These are phyloP conservation scores for Ascochyta lentis DNA, from an alignment of 2,329 filamentous ascomycete species.

Conservation along the genomic window DNA sequence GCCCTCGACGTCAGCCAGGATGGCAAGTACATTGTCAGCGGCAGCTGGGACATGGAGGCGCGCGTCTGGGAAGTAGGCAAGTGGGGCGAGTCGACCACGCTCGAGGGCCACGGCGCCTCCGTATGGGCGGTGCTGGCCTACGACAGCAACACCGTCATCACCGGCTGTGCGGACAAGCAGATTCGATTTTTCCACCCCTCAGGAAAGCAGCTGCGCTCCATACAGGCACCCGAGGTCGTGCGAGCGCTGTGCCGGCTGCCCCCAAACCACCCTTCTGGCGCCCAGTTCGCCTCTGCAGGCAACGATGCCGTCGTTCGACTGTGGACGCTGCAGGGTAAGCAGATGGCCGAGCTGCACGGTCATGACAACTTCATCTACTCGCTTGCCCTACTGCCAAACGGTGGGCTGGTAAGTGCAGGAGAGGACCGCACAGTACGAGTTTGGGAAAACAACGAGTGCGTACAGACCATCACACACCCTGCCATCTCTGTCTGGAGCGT, in stretches of 20 bases:
- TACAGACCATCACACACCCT: constrained; percentile 96
- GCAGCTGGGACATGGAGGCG: constrained; percentile 90
- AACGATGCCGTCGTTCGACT: constrained; percentile 90
- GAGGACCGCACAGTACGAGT: constrained; percentile 93
- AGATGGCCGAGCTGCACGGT: constrained; percentile 78
- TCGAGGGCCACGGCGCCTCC: constrained; percentile 78
- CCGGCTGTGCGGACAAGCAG: constrained; percentile 84
- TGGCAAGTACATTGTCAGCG: constrained; percentile 80
- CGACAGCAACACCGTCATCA: constrained; percentile 76
- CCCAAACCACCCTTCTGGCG: constrained; percentile 75
- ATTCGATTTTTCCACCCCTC: constrained; percentile 80
- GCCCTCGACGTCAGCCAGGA: constrained; percentile 78
- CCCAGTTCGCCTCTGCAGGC: constrained; percentile 92
- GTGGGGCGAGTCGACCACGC: constrained; percentile 77
- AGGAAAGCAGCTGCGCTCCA: constrained; percentile 68
- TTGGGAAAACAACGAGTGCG: constrained; percentile 82
- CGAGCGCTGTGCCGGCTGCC: constrained; percentile 88
- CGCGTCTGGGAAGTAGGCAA: constrained; percentile 85
- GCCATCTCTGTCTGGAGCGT: constrained; percentile 97
- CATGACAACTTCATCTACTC: constrained; percentile 97
- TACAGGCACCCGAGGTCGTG: constrained; percentile 78
- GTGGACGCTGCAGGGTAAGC: constrained; percentile 81
- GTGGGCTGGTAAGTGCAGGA: constrained; percentile 87
- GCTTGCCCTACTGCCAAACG: constrained; percentile 76
- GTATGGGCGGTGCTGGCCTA: constrained; percentile 94